Evolutionary conservation across 2,329 filamentous ascomycete genomes (phyloP).

Genomic region (Pseudodiploospora longispora): DNA sequence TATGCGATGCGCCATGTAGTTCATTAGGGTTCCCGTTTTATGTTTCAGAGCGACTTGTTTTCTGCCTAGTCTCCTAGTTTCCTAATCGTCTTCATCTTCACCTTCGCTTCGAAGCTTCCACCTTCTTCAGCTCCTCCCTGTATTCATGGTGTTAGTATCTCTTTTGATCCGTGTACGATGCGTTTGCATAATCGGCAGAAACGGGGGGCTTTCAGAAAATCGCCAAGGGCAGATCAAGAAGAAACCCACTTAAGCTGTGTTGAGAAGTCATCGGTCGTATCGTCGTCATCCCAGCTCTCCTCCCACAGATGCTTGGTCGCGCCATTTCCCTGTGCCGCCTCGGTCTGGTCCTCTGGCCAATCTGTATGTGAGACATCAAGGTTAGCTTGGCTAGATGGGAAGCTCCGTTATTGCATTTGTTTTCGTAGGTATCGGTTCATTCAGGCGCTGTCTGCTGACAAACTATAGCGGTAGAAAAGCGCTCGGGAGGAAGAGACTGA

Average conservation of each 20-base stretch:
- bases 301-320: conserved; percentile 83
- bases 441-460: too few species aligned
- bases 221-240: too few species aligned
- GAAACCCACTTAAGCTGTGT: conserved; percentile 76
- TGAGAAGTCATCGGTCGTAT: conserved; percentile 93
- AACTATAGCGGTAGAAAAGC: too few species aligned
- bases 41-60: neutral
- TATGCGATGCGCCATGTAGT: neutral
- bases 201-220: too few species aligned
- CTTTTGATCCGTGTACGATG: neutral
- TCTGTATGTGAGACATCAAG: conserved; percentile 42
- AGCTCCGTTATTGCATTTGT: too few species aligned
- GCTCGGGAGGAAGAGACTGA: too few species aligned
- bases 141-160: conserved; percentile 8
- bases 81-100: conserved; percentile 21
- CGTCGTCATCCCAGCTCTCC: conserved; percentile 99
- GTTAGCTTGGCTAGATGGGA: neutral
- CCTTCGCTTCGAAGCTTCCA: conserved; percentile 66
- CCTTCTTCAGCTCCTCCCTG: conserved; percentile 91
- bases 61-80: conserved; percentile 10
- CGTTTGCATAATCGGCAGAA: too few species aligned
- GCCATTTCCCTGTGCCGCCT: conserved; percentile 63
- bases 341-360: conserved; percentile 87
- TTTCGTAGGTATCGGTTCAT: too few species aligned
- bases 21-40: conserved; percentile 5